Conservation (phyloP, 306 rosid species). For the Cicer cuneatum region DNA sequence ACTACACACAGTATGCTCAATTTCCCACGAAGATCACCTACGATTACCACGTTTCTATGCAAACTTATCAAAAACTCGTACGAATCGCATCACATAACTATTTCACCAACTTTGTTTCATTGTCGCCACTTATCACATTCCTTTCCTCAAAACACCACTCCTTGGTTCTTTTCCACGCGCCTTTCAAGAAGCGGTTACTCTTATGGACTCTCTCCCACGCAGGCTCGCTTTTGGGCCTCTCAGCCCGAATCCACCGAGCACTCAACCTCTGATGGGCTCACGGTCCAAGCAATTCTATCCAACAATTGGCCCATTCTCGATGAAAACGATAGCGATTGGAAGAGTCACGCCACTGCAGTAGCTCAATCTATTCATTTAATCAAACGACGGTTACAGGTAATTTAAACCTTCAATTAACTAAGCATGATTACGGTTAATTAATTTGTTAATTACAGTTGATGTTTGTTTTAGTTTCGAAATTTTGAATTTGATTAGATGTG, state of each 20-base stretch:
- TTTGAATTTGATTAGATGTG: slow-evolving; percentile 4
- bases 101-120: slow-evolving; percentile 33
- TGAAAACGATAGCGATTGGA: slow-evolving; percentile 83
- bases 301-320: slow-evolving; percentile 69
- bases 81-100: slow-evolving; percentile 33
- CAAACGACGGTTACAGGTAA: slow-evolving; percentile 85
- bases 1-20: slow-evolving; percentile 23
- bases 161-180: slow-evolving; percentile 19
- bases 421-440: slow-evolving; percentile 1
- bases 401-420: slow-evolving; percentile 5
- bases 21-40: slow-evolving; percentile 46
- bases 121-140: slow-evolving; percentile 43
- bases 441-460: not conserved
- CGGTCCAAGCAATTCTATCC: slow-evolving; percentile 67
- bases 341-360: slow-evolving; percentile 83
- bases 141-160: not conserved
- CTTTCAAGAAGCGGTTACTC: slow-evolving; percentile 25
- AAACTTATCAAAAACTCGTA: slow-evolving; percentile 18
- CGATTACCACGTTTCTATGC: slow-evolving; percentile 38
- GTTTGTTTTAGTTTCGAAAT: not conserved
- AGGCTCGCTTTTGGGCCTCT: slow-evolving; percentile 55
- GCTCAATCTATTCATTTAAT: slow-evolving; percentile 83
- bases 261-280: slow-evolving; percentile 82
- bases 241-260: slow-evolving; percentile 54
- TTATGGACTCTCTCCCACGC: slow-evolving; percentile 7